phyloP scores from a whole-genome alignment of 2,329 filamentous ascomycete genomes.

The Epichloe aotearoae region DNA sequence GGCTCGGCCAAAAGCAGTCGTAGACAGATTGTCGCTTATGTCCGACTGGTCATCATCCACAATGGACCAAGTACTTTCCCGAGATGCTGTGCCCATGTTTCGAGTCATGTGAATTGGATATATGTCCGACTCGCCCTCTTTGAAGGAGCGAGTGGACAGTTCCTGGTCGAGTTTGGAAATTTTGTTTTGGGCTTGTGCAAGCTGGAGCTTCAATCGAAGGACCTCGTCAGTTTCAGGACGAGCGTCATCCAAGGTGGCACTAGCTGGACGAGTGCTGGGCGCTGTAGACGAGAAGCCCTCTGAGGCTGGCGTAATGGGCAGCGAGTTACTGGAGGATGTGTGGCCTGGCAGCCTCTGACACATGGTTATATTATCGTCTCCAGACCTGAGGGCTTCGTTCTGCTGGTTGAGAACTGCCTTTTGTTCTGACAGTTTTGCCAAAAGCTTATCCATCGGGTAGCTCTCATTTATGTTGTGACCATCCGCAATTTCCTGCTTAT shows the following conservation, averaged over 20 bases:
- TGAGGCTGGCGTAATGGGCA: slow-evolving; percentile 49
- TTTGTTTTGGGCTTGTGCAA: slow-evolving; percentile 56
- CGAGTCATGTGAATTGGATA: slow-evolving; percentile 11
- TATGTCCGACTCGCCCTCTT: slow-evolving; percentile 32
- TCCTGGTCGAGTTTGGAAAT: slow-evolving; percentile 62
- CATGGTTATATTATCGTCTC: slow-evolving; percentile 20
- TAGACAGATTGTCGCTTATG: slow-evolving; percentile 39
- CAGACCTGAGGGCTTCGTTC: slow-evolving; percentile 35
- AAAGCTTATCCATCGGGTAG: slow-evolving; percentile 55
- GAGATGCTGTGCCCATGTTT: slow-evolving; percentile 11
- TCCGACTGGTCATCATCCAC: slow-evolving; percentile 45
- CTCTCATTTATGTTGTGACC: slow-evolving; percentile 21
- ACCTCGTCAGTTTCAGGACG: slow-evolving; percentile 42
- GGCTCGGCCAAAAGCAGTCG: slow-evolving; percentile 37
- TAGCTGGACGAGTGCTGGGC: slow-evolving; percentile 39
- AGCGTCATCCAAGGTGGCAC: slow-evolving; percentile 31
- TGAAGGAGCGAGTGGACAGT: slow-evolving; percentile 47
- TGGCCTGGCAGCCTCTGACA: slow-evolving; percentile 29
- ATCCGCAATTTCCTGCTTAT: slow-evolving; percentile 26
- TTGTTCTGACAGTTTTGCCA: slow-evolving; percentile 63
- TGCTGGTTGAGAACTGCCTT: slow-evolving; percentile 47
- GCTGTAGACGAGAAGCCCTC: slow-evolving; percentile 37
- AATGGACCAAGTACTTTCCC: slow-evolving; percentile 37
- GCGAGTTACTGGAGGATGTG: slow-evolving; percentile 40
- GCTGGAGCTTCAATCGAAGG: slow-evolving; percentile 53